A percentile compares a stretch with the other conserved stretches of the same genome.
Conservation (phyloP, 768 basidiomycete genomes). For the Pleurotus eryngii region DNA sequence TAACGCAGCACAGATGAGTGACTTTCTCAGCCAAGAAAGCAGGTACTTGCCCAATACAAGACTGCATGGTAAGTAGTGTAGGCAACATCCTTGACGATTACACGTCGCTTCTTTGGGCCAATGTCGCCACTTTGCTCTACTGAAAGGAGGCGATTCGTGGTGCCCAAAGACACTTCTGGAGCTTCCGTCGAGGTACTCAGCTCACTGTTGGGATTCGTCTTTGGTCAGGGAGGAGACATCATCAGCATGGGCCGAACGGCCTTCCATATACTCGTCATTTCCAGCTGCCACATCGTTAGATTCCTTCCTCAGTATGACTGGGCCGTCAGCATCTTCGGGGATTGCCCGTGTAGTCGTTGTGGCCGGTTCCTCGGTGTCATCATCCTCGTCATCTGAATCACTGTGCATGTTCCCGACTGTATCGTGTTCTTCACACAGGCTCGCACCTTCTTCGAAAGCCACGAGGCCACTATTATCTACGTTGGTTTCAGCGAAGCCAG, state of each 20-base stretch:
- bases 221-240: no score
- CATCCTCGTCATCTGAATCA: slow-evolving; percentile 46
- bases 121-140: slow-evolving; percentile 3
- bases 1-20: not conserved
- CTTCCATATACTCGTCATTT: slow-evolving; percentile 41
- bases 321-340: no score
- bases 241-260: not conserved
- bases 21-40: not conserved
- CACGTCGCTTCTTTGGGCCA: slow-evolving; percentile 19
- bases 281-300: slow-evolving; percentile 20
- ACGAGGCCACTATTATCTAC: slow-evolving; percentile 13
- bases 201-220: no score
- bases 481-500: slow-evolving; percentile 64
- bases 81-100: slow-evolving; percentile 49
- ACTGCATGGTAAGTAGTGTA: slow-evolving; percentile 43
- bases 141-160: no score
- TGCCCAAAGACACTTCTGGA: no score
- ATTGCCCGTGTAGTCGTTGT: no score
- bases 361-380: not conserved
- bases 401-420: slow-evolving; percentile 44
- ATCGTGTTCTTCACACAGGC: slow-evolving; percentile 4
- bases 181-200: no score
- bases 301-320: no score
- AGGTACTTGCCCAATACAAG: slow-evolving; percentile 68
- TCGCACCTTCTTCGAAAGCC: not conserved